These are phyloP conservation scores for Penicillium angulare DNA, from an alignment of 495 filamentous ascomycete species.

Conservation along the genomic window DNA sequence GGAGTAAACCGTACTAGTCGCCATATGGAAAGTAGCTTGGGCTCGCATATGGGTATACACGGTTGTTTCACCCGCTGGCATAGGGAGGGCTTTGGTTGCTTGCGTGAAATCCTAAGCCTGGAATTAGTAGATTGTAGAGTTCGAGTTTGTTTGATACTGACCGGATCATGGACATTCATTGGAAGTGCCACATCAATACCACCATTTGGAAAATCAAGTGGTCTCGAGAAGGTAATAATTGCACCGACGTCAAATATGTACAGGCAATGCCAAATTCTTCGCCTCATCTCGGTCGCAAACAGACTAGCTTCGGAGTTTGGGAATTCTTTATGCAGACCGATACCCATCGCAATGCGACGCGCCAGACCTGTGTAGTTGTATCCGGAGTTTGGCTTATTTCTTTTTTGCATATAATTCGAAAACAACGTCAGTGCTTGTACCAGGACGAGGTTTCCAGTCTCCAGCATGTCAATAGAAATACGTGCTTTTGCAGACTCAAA, in stretches of 20 bases:
- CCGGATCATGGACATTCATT: slow-evolving; percentile 18
- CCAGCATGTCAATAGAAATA: slow-evolving; percentile 20
- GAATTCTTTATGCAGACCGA: slow-evolving; percentile 22
- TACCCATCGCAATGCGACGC: slow-evolving; percentile 21
- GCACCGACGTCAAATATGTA: slow-evolving; percentile 21
- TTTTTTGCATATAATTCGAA: slow-evolving; percentile 22
- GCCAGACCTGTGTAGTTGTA: slow-evolving; percentile 23
- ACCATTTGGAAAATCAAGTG: slow-evolving; percentile 18
- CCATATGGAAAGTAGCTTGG: slow-evolving; percentile 16
- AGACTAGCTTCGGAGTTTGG: slow-evolving; percentile 4
- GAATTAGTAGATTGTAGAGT: too few relatives aligned
- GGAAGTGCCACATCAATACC: slow-evolving; percentile 18
- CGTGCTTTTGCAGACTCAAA: slow-evolving; percentile 19
- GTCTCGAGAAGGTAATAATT: slow-evolving; percentile 20
- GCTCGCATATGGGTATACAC: slow-evolving; percentile 17
- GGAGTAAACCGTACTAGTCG: slow-evolving; percentile 15
- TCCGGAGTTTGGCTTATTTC: slow-evolving; percentile 22
- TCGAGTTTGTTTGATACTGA: background rate
- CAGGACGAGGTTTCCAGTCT: slow-evolving; percentile 15
- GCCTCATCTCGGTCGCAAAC: slow-evolving; percentile 13
- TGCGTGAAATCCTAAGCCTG: slow-evolving; percentile 15
- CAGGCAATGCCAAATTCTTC: slow-evolving; percentile 18
- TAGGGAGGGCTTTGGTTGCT: slow-evolving; percentile 4
- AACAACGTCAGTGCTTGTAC: slow-evolving; percentile 17
- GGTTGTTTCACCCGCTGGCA: slow-evolving; percentile 11